Evolutionary conservation across 495 filamentous ascomycete species (phyloP).

Genomic region (Penicillium angulare): DNA sequence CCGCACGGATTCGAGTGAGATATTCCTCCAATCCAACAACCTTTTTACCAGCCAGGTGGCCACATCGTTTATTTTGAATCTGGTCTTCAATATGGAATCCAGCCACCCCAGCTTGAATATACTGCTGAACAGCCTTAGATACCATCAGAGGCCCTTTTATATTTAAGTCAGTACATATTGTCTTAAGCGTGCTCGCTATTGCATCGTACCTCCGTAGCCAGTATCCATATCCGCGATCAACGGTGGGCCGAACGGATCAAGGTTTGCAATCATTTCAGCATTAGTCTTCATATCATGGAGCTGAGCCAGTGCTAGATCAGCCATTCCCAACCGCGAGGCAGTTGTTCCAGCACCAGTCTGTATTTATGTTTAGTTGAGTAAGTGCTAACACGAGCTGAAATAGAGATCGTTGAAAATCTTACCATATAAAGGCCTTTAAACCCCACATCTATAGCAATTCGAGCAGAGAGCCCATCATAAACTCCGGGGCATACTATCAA

Average conservation of each 20-base stretch:
- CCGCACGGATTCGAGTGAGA: slow-evolving; percentile 55
- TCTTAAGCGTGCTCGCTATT: background rate
- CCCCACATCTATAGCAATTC: slow-evolving; percentile 58
- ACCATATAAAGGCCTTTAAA: slow-evolving; percentile 70
- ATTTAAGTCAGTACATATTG: background rate
- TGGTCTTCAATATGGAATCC: slow-evolving; percentile 75
- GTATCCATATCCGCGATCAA: slow-evolving; percentile 73
- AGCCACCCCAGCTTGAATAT: slow-evolving; percentile 66
- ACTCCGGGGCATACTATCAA: slow-evolving; percentile 62
- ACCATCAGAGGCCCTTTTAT: slow-evolving; percentile 58
- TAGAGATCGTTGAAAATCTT: slow-evolving; percentile 10
- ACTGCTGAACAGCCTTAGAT: slow-evolving; percentile 60
- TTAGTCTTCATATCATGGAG: slow-evolving; percentile 65
- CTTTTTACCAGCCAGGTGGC: slow-evolving; percentile 60
- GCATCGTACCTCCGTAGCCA: slow-evolving; percentile 55
- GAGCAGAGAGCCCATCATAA: slow-evolving; percentile 67
- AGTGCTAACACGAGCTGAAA: background rate
- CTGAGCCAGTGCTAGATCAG: slow-evolving; percentile 64
- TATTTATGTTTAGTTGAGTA: background rate
- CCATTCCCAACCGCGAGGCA: slow-evolving; percentile 60
- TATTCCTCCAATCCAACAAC: slow-evolving; percentile 55
- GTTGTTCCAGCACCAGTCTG: slow-evolving; percentile 70
- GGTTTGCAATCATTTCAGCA: slow-evolving; percentile 63
- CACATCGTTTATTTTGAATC: slow-evolving; percentile 63
- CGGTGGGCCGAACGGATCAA: slow-evolving; percentile 55